Conservation (phyloP, 306 rosid species). For the Prunus fruticosa region DNA sequence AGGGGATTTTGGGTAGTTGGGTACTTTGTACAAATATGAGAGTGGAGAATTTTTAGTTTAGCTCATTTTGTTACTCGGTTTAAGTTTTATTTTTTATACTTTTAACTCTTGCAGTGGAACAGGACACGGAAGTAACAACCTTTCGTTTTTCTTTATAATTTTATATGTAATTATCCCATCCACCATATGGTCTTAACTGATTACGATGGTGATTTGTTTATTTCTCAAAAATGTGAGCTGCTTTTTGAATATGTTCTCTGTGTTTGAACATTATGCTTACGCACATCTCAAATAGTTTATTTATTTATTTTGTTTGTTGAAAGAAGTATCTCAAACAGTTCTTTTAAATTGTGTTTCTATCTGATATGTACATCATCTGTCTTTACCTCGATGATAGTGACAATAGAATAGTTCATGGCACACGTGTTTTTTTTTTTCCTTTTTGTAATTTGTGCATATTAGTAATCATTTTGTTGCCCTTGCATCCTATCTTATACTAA, state of each 20-base stretch:
- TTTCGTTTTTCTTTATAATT: too few relatives aligned
- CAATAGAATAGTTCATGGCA: too few relatives aligned
- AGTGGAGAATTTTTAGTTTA: not conserved
- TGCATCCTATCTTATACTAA: constrained; percentile 9
- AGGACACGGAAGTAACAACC: not conserved
- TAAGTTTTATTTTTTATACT: not conserved
- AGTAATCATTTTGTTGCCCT: not conserved
- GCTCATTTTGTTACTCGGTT: not conserved
- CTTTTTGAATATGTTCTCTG: not conserved
- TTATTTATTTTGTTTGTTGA: too few relatives aligned
- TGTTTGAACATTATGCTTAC: not conserved
- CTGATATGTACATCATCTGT: not conserved
- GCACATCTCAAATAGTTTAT: too few relatives aligned
- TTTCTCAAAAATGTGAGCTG: not conserved
- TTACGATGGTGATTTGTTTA: not conserved
- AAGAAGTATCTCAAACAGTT: not conserved
- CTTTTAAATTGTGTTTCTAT: not conserved
- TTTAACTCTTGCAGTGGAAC: not conserved
- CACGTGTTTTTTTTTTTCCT: not conserved
- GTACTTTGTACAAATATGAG: not conserved
- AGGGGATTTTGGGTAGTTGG: not conserved
- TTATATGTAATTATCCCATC: too few relatives aligned
- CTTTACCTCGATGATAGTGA: too few relatives aligned
- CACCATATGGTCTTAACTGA: not conserved
- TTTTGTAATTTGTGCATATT: not conserved